Conservation (phyloP, 2,329 filamentous ascomycete genomes). For the Xylaria sp. region DNA sequence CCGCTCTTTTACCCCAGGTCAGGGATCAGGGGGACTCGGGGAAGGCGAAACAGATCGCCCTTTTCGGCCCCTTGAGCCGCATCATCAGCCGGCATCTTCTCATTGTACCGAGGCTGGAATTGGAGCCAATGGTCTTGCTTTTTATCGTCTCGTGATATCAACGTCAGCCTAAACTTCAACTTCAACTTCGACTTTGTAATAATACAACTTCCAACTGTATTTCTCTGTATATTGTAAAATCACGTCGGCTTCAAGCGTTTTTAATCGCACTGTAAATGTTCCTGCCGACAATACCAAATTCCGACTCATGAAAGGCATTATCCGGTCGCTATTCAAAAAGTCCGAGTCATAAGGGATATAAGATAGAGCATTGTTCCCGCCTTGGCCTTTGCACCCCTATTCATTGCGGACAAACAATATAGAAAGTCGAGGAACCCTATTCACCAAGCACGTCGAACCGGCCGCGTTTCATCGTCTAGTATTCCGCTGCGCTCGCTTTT, state of each 20-base stretch:
- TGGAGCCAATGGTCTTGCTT: constrained; percentile 11
- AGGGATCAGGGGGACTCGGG: constrained; percentile 17
- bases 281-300: background rate
- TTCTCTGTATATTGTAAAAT: constrained; percentile 5
- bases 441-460: background rate
- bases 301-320: background rate
- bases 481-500: background rate
- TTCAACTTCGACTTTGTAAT: background rate
- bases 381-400: background rate
- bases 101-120: constrained; percentile 38
- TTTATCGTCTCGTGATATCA: constrained; percentile 32
- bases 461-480: background rate
- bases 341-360: background rate
- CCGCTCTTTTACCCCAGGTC: constrained; percentile 9
- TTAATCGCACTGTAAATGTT: background rate
- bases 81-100: constrained; percentile 20
- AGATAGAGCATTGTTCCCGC: background rate
- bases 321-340: background rate
- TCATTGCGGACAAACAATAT: background rate
- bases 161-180: constrained; percentile 16
- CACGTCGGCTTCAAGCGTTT: background rate
- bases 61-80: constrained; percentile 28
- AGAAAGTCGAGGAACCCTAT: background rate
- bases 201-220: constrained; percentile 12
- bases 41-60: constrained; percentile 18